A percentile compares a stretch with the other conserved stretches of the same genome.
Evolutionary conservation across 495 filamentous ascomycete genomes (phyloP).

Genomic region (Trichoderma reesei): DNA sequence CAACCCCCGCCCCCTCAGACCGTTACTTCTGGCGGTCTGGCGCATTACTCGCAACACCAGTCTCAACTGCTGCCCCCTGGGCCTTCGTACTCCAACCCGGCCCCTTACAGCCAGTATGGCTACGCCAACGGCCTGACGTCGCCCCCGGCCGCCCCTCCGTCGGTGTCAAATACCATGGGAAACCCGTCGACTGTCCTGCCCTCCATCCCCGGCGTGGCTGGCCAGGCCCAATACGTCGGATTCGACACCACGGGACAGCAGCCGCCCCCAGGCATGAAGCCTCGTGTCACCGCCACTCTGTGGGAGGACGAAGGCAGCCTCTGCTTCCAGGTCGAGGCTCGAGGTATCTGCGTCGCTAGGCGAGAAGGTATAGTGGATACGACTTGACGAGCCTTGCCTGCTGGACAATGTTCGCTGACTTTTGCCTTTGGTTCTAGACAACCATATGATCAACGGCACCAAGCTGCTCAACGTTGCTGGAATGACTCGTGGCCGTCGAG

Average conservation of each 20-base stretch:
- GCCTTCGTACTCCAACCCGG: constrained; percentile 45
- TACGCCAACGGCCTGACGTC: constrained; percentile 71
- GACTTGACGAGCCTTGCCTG: neutral
- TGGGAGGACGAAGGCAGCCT: constrained; percentile 98
- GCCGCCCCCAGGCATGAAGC: constrained; percentile 93
- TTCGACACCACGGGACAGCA: constrained; percentile 90
- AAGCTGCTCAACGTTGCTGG: constrained; percentile 95
- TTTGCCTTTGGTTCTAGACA: constrained; percentile 56
- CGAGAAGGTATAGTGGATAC: constrained; percentile 63
- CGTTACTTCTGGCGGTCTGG: constrained; percentile 64
- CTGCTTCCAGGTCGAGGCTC: constrained; percentile 95
- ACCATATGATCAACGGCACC: constrained; percentile 98
- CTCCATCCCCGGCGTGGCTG: constrained; percentile 46
- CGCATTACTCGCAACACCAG: constrained; percentile 66
- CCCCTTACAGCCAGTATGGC: constrained; percentile 59
- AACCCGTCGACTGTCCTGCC: constrained; percentile 52
- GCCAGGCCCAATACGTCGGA: constrained; percentile 44
- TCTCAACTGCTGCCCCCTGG: constrained; percentile 77
- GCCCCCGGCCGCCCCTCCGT: constrained; percentile 56
- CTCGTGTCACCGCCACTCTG: constrained; percentile 90
- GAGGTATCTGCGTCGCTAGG: constrained; percentile 90
- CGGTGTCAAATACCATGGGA: constrained; percentile 59
- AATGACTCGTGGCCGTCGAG: constrained; percentile 91
- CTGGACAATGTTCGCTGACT: constrained; percentile 16
- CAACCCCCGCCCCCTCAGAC: constrained; percentile 73